These are phyloP conservation scores for Pseudonectria foliicola DNA, from an alignment of 2,329 filamentous ascomycete genomes.

Conservation along the genomic window DNA sequence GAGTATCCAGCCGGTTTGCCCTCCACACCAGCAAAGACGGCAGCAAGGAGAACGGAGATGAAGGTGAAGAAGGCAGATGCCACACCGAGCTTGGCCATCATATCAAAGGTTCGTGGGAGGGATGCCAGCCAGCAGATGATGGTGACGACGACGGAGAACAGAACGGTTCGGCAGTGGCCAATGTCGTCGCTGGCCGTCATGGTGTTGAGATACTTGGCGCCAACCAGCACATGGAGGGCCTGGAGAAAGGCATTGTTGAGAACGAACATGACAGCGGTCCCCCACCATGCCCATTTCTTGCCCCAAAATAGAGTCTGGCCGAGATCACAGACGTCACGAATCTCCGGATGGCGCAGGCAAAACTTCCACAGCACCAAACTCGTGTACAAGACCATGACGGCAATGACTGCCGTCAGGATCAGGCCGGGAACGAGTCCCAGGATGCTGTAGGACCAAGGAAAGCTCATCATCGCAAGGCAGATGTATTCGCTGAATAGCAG, in stretches of 20 bases:
- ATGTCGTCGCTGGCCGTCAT: conserved; percentile 63
- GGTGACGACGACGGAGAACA: conserved; percentile 67
- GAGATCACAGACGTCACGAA: conserved; percentile 89
- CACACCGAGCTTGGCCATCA: conserved; percentile 71
- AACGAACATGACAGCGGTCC: conserved; percentile 77
- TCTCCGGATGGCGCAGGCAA: conserved; percentile 82
- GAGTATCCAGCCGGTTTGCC: conserved; percentile 63
- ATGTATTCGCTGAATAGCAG: conserved; percentile 94
- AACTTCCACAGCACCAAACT: conserved; percentile 63
- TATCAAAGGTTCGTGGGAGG: conserved; percentile 76
- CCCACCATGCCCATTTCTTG: conserved; percentile 63
- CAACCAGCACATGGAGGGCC: conserved; percentile 73
- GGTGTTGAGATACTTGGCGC: conserved; percentile 83
- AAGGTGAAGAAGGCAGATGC: conserved; percentile 83
- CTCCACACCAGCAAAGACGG: conserved; percentile 74
- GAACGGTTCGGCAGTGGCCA: conserved; percentile 65
- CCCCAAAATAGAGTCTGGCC: conserved; percentile 94
- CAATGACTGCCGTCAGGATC: conserved; percentile 74
- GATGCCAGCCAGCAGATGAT: conserved; percentile 73
- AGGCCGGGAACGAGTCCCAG: conserved; percentile 79
- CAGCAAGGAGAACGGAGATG: conserved; percentile 75
- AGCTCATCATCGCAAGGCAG: conserved; percentile 87
- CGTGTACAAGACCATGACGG: conserved; percentile 76
- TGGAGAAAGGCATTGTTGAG: conserved; percentile 92
- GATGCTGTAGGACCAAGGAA: conserved; percentile 85